Evolutionary conservation across 1,139 yeast species (phyloP).

Genomic region (Magnusiomyces fungicola): DNA sequence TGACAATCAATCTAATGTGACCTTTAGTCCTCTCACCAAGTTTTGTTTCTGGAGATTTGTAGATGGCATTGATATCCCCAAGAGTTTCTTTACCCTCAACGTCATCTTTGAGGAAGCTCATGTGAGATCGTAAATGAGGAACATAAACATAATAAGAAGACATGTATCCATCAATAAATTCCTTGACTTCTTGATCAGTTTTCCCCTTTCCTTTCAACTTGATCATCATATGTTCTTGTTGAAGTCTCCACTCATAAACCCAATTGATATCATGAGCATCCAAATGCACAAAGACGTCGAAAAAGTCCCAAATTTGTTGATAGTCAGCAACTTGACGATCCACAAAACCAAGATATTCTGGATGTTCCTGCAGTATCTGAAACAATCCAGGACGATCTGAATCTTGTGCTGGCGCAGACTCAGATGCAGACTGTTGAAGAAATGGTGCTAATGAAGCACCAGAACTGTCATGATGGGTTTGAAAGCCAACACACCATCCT

Average conservation of each 20-base stretch:
- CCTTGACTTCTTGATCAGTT: slow-evolving; percentile 60
- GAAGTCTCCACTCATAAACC: slow-evolving; percentile 73
- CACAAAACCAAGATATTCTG: slow-evolving; percentile 36
- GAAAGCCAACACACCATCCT: slow-evolving; percentile 92
- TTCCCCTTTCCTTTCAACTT: slow-evolving; percentile 58
- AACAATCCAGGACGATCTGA: slow-evolving; percentile 10
- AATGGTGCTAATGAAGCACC: too few species aligned
- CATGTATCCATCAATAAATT: slow-evolving; percentile 65
- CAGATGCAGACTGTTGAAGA: background rate
- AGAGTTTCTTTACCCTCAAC: background rate
- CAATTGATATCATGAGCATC: slow-evolving; percentile 52
- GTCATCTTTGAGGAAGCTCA: background rate
- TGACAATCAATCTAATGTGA: background rate
- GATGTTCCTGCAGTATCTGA: slow-evolving; percentile 22
- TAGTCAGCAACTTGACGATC: slow-evolving; percentile 48
- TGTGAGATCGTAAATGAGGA: background rate
- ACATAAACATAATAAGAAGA: slow-evolving; percentile 4
- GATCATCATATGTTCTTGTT: slow-evolving; percentile 74
- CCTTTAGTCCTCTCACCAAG: background rate
- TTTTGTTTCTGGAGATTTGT: background rate
- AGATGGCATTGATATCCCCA: background rate
- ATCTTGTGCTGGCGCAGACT: slow-evolving; percentile 18
- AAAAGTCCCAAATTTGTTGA: slow-evolving; percentile 47
- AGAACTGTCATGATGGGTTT: slow-evolving; percentile 40
- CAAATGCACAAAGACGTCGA: slow-evolving; percentile 56